Percentiles rank a stretch among this genome's conserved stretches.
Conservation (phyloP, 2,329 filamentous ascomycete species). For the Aquanectria penicillioides region DNA sequence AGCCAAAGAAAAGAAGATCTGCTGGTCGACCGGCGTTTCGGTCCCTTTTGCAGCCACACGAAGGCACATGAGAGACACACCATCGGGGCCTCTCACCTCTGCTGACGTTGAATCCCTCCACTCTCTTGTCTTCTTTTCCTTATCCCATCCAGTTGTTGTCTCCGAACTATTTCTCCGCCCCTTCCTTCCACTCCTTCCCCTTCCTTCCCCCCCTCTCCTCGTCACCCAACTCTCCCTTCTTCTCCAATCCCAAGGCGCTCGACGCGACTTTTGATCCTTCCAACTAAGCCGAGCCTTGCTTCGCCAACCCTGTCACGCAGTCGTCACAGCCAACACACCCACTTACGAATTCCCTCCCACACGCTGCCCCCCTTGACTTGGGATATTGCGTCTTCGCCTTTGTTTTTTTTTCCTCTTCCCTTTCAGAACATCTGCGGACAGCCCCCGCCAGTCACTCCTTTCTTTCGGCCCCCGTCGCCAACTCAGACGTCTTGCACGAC, state of each 20-base stretch:
- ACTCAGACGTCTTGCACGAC: too few relatives aligned
- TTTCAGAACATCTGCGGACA: not conserved
- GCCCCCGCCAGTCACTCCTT: not conserved
- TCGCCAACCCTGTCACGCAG: constrained; percentile 6
- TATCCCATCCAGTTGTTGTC: constrained; percentile 12
- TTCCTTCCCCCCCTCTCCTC: constrained; percentile 5
- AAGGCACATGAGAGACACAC: constrained; percentile 16
- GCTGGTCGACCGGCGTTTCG: constrained; percentile 17
- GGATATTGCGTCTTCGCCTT: not conserved
- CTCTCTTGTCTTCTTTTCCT: constrained; percentile 1
- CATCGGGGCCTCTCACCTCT: not conserved
- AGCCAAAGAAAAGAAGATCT: constrained; percentile 9
- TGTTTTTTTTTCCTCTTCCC: not conserved
- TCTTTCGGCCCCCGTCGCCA: not conserved
- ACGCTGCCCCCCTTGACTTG: constrained; percentile 10
- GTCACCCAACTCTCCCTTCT: not conserved
- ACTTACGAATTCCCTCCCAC: not conserved
- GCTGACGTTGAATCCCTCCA: constrained; percentile 7
- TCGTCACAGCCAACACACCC: constrained; percentile 13
- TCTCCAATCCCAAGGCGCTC: not conserved
- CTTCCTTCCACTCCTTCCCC: constrained; percentile 20
- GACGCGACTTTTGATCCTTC: constrained; percentile 8
- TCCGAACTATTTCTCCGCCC: constrained; percentile 9
- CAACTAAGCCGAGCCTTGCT: constrained; percentile 7
- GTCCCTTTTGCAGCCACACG: constrained; percentile 23